These are phyloP conservation scores for Cynanchum wilfordii DNA, from an alignment of 257 asterid genomes.

Conservation along the genomic window DNA sequence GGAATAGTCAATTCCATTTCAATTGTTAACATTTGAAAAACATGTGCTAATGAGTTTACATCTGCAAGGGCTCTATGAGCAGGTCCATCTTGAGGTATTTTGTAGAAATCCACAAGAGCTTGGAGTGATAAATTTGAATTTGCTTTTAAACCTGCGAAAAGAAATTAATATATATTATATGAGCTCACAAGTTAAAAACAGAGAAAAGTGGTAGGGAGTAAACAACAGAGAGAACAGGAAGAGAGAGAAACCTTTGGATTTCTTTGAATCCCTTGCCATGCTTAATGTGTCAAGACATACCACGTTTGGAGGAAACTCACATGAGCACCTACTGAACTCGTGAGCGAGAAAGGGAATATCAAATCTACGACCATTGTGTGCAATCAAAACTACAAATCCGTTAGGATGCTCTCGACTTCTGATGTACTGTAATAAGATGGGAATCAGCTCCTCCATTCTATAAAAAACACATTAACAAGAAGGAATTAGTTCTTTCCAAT, in stretches of 20 bases:
- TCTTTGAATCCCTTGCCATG: slow-evolving; percentile 62
- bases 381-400: slow-evolving; percentile 68
- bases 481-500: too few species aligned
- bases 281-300: slow-evolving; percentile 61
- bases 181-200: neutral
- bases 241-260: slow-evolving; percentile 50
- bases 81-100: slow-evolving; percentile 49
- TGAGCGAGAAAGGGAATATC: slow-evolving; percentile 75
- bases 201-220: neutral
- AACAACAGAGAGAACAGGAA: neutral
- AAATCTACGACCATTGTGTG: slow-evolving; percentile 72
- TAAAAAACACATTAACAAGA: slow-evolving; percentile 6
- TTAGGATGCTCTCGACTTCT: slow-evolving; percentile 75
- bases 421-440: slow-evolving; percentile 57
- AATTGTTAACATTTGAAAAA: slow-evolving; percentile 63
- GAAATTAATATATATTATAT: neutral
- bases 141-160: slow-evolving; percentile 45
- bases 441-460: slow-evolving; percentile 96
- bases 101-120: slow-evolving; percentile 53
- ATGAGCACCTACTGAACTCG: slow-evolving; percentile 64
- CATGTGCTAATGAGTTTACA: slow-evolving; percentile 54
- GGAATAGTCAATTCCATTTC: slow-evolving; percentile 50
- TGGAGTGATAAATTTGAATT: slow-evolving; percentile 39
- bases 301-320: slow-evolving; percentile 72
- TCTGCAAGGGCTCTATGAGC: slow-evolving; percentile 87